A percentile compares a stretch with the other conserved stretches of the same genome.
Evolutionary conservation across 345 rosid genomes (phyloP).

Genomic region (Erysimum cheiranthoides): DNA sequence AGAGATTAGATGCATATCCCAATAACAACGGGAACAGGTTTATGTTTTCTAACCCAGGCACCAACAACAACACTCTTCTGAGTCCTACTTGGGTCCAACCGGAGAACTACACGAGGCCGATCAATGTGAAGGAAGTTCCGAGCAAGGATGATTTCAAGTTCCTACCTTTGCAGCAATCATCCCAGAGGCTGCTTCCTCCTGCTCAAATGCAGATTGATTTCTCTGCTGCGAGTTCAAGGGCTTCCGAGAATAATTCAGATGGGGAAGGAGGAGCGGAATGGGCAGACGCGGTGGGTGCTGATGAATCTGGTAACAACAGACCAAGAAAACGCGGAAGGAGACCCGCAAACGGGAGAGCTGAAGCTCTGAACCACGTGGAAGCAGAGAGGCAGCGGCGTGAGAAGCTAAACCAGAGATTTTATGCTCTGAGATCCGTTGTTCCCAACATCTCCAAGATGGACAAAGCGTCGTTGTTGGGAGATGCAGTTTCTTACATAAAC

Average conservation of each 20-base stretch:
- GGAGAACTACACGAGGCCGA: conserved; percentile 58
- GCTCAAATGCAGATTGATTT: conserved; percentile 93
- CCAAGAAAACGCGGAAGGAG: conserved; percentile 77
- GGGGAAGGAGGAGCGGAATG: conserved; percentile 75
- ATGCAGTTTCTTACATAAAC: conserved; percentile 73
- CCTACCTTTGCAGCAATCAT: conserved; percentile 50
- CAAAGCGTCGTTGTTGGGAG: conserved; percentile 78
- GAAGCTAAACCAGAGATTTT: conserved; percentile 78
- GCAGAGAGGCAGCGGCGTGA: conserved; percentile 87
- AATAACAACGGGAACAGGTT: conserved; percentile 56
- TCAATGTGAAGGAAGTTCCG: conserved; percentile 52
- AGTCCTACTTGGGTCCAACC: conserved; percentile 65
- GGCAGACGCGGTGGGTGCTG: conserved; percentile 56
- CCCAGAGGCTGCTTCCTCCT: conserved; percentile 53
- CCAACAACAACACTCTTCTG: conserved; percentile 55
- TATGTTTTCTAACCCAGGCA: conserved; percentile 46
- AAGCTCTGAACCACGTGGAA: conserved; percentile 68
- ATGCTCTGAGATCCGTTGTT: conserved; percentile 79
- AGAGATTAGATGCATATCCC: conserved; percentile 60
- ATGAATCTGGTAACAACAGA: conserved; percentile 58
- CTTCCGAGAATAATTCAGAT: conserved; percentile 88
- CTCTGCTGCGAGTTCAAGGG: conserved; percentile 74
- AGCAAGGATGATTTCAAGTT: conserved; percentile 54
- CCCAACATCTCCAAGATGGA: conserved; percentile 95
- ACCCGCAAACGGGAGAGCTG: conserved; percentile 47